A percentile compares a stretch with the other conserved stretches of the same genome.
These are phyloP conservation scores for Pulicaria dysenterica DNA, from an alignment of 129 eudicot genomes.

Conservation along the genomic window DNA sequence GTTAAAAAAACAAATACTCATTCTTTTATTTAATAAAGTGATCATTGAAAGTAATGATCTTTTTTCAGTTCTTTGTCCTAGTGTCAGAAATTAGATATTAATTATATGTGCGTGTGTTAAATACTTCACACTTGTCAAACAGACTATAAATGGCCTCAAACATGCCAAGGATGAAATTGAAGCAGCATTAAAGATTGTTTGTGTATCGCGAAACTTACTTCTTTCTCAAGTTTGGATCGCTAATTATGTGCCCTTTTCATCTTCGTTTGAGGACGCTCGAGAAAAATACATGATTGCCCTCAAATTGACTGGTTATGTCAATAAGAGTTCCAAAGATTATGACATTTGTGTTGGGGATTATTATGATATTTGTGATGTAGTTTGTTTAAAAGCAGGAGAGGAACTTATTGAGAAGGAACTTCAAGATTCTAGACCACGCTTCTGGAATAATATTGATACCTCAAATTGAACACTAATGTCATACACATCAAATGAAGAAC, in stretches of 20 bases:
- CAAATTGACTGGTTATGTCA: not conserved
- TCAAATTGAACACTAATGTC: too few relatives aligned
- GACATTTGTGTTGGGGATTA: not conserved
- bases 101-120: too few relatives aligned
- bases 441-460: not conserved
- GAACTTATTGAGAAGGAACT: not conserved
- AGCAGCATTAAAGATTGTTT: not conserved
- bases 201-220: not conserved
- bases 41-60: not conserved
- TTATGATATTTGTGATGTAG: not conserved
- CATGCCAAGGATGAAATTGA: not conserved
- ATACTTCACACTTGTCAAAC: not conserved
- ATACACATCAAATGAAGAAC: too few relatives aligned
- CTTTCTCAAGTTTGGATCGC: constrained; percentile 7
- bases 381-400: not conserved
- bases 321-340: too few relatives aligned
- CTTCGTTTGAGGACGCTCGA: not conserved
- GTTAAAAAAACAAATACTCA: too few relatives aligned
- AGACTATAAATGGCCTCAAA: constrained; percentile 10
- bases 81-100: not conserved
- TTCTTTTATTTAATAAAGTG: too few relatives aligned
- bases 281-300: not conserved
- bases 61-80: not conserved
- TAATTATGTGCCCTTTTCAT: not conserved
- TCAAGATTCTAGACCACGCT: not conserved